These are phyloP conservation scores for Rutstroemia sp. DNA, from an alignment of 2,329 filamentous ascomycete species.

Conservation along the genomic window DNA sequence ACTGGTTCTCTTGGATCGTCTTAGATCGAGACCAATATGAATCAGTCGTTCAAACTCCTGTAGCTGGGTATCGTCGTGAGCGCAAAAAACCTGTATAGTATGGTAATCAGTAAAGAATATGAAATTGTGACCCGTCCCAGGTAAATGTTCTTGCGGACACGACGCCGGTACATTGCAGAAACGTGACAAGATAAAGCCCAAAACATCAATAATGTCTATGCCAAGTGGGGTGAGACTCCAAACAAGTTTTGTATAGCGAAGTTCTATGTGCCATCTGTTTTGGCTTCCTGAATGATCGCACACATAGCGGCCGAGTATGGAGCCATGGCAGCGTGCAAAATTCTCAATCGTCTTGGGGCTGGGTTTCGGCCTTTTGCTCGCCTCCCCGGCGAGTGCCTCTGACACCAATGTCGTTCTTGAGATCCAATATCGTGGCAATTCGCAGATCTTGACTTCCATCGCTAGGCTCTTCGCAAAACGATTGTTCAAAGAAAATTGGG, in stretches of 20 bases:
- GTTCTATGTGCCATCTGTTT: slow-evolving; percentile 4
- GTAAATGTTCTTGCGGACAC: slow-evolving; percentile 13
- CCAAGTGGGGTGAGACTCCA: slow-evolving; percentile 1
- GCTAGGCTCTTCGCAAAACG: not conserved
- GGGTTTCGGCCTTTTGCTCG: not conserved
- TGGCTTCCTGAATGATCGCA: not conserved
- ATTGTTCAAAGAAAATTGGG: not conserved
- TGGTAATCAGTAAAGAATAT: slow-evolving; percentile 27
- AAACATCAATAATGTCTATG: slow-evolving; percentile 10
- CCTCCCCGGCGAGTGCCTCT: not conserved
- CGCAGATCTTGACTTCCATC: not conserved
- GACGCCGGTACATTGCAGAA: slow-evolving; percentile 13
- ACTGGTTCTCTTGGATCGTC: not conserved
- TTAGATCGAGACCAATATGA: slow-evolving; percentile 9
- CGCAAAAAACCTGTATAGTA: slow-evolving; percentile 25
- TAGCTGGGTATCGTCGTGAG: slow-evolving; percentile 17
- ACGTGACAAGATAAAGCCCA: slow-evolving; percentile 19
- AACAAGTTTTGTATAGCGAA: slow-evolving; percentile 1
- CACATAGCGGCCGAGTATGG: slow-evolving; percentile 3
- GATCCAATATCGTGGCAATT: not conserved
- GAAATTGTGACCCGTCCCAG: slow-evolving; percentile 15
- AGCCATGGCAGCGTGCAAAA: not conserved
- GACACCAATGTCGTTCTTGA: not conserved
- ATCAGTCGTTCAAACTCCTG: slow-evolving; percentile 10
- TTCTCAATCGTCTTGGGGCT: not conserved